Percentiles rank a stretch among this genome's conserved stretches.
These are phyloP conservation scores for Colletotrichum theobromicola DNA, from an alignment of 2,329 filamentous ascomycete species.

Conservation along the genomic window DNA sequence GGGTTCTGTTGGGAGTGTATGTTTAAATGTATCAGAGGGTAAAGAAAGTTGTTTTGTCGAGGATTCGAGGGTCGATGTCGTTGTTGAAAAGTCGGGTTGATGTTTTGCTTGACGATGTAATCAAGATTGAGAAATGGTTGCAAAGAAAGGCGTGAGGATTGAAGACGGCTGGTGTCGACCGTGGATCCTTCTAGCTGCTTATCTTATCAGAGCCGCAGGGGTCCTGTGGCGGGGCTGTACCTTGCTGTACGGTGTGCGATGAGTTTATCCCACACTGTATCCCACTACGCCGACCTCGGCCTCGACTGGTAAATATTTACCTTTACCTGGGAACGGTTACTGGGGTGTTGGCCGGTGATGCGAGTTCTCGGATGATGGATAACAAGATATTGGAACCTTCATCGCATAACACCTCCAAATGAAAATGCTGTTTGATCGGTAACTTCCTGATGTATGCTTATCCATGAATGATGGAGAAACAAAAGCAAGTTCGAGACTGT, in stretches of 20 bases:
- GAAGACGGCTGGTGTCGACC: neutral
- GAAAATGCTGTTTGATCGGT: neutral
- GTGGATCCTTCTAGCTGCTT: neutral
- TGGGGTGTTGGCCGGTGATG: neutral
- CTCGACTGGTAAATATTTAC: constrained; percentile 8
- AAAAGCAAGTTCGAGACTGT: neutral
- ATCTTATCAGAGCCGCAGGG: constrained; percentile 12
- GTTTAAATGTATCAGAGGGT: neutral
- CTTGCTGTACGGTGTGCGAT: constrained; percentile 2
- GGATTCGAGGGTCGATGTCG: neutral
- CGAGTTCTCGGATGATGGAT: neutral
- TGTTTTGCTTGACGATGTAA: neutral
- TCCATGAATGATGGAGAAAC: neutral
- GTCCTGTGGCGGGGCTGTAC: neutral
- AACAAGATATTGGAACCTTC: neutral
- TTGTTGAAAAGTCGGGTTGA: neutral
- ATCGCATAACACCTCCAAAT: neutral
- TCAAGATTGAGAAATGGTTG: neutral
- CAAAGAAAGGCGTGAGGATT: neutral
- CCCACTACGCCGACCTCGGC: constrained; percentile 14
- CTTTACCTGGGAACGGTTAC: neutral
- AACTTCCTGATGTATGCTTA: neutral
- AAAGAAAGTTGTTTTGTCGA: neutral
- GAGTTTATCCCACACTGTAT: neutral
- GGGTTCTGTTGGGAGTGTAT: neutral